These are phyloP conservation scores for Sarcodon aspratus DNA, from an alignment of 768 basidiomycete genomes.

Conservation along the genomic window DNA sequence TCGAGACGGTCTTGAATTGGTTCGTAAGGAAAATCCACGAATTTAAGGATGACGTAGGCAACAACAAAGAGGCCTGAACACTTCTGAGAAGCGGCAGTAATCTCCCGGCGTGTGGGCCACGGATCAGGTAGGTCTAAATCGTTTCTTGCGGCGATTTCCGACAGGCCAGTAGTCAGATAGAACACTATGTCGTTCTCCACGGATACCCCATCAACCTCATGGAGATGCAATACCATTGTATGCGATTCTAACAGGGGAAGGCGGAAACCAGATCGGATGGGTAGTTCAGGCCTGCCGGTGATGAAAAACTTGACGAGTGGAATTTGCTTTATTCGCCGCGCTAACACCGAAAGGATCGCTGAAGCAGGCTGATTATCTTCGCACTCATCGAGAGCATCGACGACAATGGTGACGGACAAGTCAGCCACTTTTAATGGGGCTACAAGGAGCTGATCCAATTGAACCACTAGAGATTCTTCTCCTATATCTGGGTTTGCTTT, in stretches of 20 bases:
- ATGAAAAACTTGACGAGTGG: neutral
- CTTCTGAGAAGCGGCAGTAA: neutral
- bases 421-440: conserved; percentile 1
- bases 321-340: neutral
- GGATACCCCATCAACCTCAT: neutral
- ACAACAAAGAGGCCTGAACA: neutral
- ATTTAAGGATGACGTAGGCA: neutral
- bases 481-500: neutral
- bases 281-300: neutral
- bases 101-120: neutral
- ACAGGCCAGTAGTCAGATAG: neutral
- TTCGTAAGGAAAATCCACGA: neutral
- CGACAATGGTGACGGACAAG: conserved; percentile 14
- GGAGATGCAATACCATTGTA: neutral
- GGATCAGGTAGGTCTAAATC: neutral
- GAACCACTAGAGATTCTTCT: neutral
- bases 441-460: conserved; percentile 6
- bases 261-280: neutral
- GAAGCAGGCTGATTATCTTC: conserved; percentile 1
- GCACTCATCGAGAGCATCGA: conserved; percentile 28
- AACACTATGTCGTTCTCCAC: neutral
- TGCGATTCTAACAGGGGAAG: neutral
- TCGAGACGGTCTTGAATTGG: neutral
- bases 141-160: neutral
- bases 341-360: neutral